Base-by-base conservation (phyloP, 768 basidiomycete species). In the Mycena latifolia region DNA sequence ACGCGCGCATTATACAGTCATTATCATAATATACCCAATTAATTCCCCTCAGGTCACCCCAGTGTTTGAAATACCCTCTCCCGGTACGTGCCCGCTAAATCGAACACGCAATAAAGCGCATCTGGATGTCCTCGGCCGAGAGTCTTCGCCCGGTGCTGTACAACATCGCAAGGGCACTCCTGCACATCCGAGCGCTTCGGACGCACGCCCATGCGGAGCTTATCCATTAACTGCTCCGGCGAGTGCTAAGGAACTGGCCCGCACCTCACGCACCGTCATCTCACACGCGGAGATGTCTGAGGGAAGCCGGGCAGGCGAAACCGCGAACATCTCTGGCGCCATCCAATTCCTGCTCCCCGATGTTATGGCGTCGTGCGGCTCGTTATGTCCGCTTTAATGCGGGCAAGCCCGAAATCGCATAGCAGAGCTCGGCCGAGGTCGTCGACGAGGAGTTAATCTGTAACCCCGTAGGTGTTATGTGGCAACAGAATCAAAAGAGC, bases 381-480 rank as follows among this genome's bases (percentile, higher is more conserved):
- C 52, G 67, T 70, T 18, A 69, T 66, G 55, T 77, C 75, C 15
- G 74, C 71, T 41, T 73, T 75, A 35, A 77, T 67, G 37, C 72
- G 71, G 14, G 72, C 63, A 6, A 75, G 67, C 2, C 76, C 76
- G 59, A 77, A 77, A 55, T 77, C 76, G 39, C 73, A 73, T 4
- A 77, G 69, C 6, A 74, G 61, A 1, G 72, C 74, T 9, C 66
- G 68, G 29, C 66, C 72, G 15, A 62, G 65, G 37, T 74, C 72
- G 35, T 73, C 75, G 15, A 75, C 71, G 35, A 77, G 69, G 43
- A 77, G 62, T 76, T 75, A 24, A 72, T 67, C 62, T 71, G 20
- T 31, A 18, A 20, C 11, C 10, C 12, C 10, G 41, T 33, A 33
- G 31, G 11, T 33, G 47, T 25, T 57, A 20, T 11, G 5, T 5